Evolutionary conservation across 75 land plant species (phyloP), one percentile per base, ranked within the genome.

Genomic region (Sequoia sempervirens): DNA sequence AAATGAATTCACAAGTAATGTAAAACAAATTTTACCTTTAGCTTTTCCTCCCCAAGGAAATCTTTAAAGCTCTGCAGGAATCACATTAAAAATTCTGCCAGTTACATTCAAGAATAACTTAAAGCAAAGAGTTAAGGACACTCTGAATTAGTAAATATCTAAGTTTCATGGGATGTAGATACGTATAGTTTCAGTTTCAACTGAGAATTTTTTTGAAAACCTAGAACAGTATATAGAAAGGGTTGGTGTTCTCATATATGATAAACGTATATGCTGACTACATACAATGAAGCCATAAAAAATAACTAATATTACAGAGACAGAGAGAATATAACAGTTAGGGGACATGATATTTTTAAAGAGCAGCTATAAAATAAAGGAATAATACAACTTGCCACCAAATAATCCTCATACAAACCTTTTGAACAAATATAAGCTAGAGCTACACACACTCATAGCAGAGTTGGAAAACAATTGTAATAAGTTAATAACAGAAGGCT

Each of bases 11-110:
- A 36, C 6, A 30, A n/a, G 54, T 30, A 84, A 83, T 40, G 12
- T 41, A 30, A 58, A 23, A 37, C 82, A 47, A 20, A 34, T 68
- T 80, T 68, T 72, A 92, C 97, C 96, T 92, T 92, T 2, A 96
- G 90, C 81, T 94, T 91, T 47, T 93, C 93, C 34, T 96, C 98
- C 41, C 96, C 98, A 75, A 96, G 89, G 82, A 86, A 91, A 70
- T 88, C 73, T 86, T 91, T 96, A 87, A 96, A 85, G 87, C 96
- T 94, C 98, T 96, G 95, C 76, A 88, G 43, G 26, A 88, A 40
- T 75, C 38, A 73, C 28, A 76, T 70, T 32, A 12, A 4, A 83
- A 83, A 40, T 23, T 68, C 26, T 72, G 37, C 38, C 79, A 30
- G 41, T 56, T 82, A 82, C 20, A 82, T 40, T 78, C 32, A 4